Evolutionary conservation across 257 asterid species (phyloP).

Genomic region (Cynanchum wilfordii): DNA sequence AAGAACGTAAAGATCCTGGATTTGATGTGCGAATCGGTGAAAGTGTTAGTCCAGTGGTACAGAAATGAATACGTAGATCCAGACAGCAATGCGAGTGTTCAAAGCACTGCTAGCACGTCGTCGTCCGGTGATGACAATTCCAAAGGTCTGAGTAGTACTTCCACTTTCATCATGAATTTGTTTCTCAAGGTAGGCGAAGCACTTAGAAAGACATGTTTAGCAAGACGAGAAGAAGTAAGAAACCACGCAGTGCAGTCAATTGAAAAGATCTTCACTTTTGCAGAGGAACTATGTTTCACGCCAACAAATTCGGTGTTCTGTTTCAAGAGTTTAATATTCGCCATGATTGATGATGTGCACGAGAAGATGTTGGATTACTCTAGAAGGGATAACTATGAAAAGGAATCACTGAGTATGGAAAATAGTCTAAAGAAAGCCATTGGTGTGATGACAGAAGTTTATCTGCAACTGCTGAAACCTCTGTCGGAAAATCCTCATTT

Average conservation of each 20-base stretch:
- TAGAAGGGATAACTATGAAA: constrained; percentile 70
- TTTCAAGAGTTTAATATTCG: constrained; percentile 62
- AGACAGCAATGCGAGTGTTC: constrained; percentile 37
- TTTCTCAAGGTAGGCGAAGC: constrained; percentile 78
- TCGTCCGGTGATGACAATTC: constrained; percentile 49
- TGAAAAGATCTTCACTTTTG: constrained; percentile 58
- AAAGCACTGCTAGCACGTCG: constrained; percentile 39
- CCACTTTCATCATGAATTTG: constrained; percentile 42
- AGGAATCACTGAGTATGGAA: constrained; percentile 89
- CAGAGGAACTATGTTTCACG: constrained; percentile 63
- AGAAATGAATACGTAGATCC: constrained; percentile 71
- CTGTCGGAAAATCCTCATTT: constrained; percentile 69
- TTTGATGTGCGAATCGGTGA: constrained; percentile 57
- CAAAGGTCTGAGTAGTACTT: constrained; percentile 31
- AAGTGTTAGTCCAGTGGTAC: constrained; percentile 70
- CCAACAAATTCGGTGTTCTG: constrained; percentile 67
- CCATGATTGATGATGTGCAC: constrained; percentile 83
- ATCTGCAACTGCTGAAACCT: constrained; percentile 54
- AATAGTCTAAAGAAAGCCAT: constrained; percentile 67
- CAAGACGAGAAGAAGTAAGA: constrained; percentile 81
- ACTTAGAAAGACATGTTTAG: constrained; percentile 76
- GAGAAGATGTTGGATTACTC: constrained; percentile 92
- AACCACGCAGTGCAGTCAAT: constrained; percentile 77
- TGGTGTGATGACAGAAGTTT: constrained; percentile 70
- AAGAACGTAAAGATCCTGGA: constrained; percentile 70